Percentiles rank a stretch among this genome's conserved stretches.
Evolutionary conservation across 352 stramenopile genomes (phyloP).

Genomic region (Pythium brachiatum): DNA sequence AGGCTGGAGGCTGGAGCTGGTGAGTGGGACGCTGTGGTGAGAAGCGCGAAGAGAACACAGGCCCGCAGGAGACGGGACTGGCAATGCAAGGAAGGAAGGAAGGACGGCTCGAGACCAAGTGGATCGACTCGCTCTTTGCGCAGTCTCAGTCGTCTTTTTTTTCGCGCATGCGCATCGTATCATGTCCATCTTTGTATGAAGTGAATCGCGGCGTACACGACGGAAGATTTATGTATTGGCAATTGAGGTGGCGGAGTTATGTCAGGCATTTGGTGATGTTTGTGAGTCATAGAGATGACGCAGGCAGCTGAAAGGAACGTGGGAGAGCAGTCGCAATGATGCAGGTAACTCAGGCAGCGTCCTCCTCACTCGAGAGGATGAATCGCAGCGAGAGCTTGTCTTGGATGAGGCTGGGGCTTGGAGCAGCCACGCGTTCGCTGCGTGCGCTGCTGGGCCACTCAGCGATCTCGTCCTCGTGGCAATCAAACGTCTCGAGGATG

Average conservation of each 20-base stretch:
- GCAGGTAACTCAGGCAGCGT: background rate
- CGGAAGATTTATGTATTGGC: background rate
- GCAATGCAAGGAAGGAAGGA: background rate
- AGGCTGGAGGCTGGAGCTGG: too few relatives aligned
- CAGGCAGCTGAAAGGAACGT: background rate
- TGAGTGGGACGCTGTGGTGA: background rate
- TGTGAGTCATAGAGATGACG: background rate
- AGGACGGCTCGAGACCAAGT: background rate
- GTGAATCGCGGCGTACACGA: too few relatives aligned
- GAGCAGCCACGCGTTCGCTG: conserved; percentile 32
- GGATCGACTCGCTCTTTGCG: background rate
- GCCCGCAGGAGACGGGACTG: background rate
- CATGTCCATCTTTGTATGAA: background rate
- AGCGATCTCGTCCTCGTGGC: conserved; percentile 44
- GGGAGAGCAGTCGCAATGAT: background rate
- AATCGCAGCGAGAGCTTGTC: conserved; percentile 68
- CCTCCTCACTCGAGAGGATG: conserved; percentile 47
- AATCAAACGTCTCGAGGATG: conserved; percentile 38
- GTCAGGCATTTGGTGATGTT: background rate
- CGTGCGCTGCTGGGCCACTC: conserved; percentile 30
- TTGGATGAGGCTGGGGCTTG: background rate
- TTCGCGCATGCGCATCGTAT: background rate
- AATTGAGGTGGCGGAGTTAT: background rate
- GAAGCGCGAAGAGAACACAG: background rate
- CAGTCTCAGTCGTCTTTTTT: background rate